Evolutionary conservation across 345 rosid species (phyloP).

Genomic region (Syzygium aqueum): DNA sequence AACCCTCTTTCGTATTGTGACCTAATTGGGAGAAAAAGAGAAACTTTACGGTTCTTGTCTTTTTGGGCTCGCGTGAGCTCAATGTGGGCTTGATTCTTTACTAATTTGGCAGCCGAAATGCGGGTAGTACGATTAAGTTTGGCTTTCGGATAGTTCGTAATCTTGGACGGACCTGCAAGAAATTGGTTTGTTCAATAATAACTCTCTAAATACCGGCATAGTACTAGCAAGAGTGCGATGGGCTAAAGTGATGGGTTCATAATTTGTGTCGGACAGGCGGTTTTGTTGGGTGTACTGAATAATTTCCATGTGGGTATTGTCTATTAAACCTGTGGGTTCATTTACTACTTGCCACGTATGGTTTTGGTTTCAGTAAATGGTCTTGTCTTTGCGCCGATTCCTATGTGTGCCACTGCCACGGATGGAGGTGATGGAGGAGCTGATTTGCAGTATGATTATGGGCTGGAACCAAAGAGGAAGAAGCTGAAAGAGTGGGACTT

Average conservation of each 20-base stretch:
- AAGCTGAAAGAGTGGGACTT: constrained; percentile 40
- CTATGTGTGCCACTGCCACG: constrained; percentile 16
- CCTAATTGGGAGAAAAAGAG: background rate
- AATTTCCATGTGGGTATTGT: background rate
- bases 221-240: background rate
- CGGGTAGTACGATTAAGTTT: background rate
- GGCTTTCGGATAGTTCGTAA: background rate
- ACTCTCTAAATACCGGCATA: background rate
- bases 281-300: background rate
- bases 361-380: constrained; percentile 52
- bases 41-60: background rate
- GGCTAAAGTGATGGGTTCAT: background rate
- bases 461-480: constrained; percentile 47
- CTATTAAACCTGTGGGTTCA: background rate
- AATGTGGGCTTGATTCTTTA: background rate
- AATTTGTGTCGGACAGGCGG: background rate
- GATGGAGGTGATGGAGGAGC: constrained; percentile 46
- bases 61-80: background rate
- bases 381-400: constrained; percentile 67
- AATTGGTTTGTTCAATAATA: background rate
- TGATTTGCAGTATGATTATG: constrained; percentile 51
- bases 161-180: background rate
- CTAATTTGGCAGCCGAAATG: background rate
- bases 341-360: background rate
- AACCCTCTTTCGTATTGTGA: background rate